A percentile compares a stretch with the other conserved stretches of the same genome.
Evolutionary conservation across 192 early-diverging fungal species (phyloP).

Genomic region (Thoreauomyces humboldtii): DNA sequence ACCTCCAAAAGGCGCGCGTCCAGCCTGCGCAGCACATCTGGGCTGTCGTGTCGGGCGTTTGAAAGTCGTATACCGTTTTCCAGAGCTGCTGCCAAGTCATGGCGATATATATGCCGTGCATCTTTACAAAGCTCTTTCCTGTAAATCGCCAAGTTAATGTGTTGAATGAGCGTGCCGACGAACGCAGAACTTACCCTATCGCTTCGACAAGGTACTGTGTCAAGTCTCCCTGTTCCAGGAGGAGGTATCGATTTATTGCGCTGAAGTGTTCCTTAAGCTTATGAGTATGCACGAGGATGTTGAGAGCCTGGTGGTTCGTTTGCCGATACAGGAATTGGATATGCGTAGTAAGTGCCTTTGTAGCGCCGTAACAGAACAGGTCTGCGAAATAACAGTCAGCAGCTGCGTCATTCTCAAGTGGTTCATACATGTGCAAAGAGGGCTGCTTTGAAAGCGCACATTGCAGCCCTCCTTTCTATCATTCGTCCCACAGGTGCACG

Average conservation of each 20-base stretch:
- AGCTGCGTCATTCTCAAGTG: too few species aligned
- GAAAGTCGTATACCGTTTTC: slow-evolving; percentile 83
- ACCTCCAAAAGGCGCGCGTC: slow-evolving; percentile 79
- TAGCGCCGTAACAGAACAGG: background rate
- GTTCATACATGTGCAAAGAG: too few species aligned
- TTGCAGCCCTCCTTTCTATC: too few species aligned
- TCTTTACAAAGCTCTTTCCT: slow-evolving; percentile 14
- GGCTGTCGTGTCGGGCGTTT: slow-evolving; percentile 82
- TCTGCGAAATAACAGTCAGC: too few species aligned
- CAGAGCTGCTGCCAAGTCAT: slow-evolving; percentile 83
- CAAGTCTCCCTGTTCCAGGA: slow-evolving; percentile 95
- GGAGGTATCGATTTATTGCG: slow-evolving; percentile 83
- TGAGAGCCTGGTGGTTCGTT: slow-evolving; percentile 76
- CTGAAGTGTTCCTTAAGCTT: slow-evolving; percentile 80
- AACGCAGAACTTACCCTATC: slow-evolving; percentile 57
- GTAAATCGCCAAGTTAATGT: background rate
- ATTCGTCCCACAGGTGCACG: too few species aligned
- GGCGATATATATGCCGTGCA: slow-evolving; percentile 66
- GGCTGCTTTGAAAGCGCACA: too few species aligned
- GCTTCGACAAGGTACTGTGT: slow-evolving; percentile 83
- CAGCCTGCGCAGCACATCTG: slow-evolving; percentile 70
- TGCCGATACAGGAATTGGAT: slow-evolving; percentile 69
- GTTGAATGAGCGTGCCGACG: too few species aligned
- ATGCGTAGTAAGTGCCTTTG: slow-evolving; percentile 29
- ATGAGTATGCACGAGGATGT: slow-evolving; percentile 74